Base-by-base conservation (phyloP, 2,329 filamentous ascomycete species). In the Berkeleyomyces basicola region DNA sequence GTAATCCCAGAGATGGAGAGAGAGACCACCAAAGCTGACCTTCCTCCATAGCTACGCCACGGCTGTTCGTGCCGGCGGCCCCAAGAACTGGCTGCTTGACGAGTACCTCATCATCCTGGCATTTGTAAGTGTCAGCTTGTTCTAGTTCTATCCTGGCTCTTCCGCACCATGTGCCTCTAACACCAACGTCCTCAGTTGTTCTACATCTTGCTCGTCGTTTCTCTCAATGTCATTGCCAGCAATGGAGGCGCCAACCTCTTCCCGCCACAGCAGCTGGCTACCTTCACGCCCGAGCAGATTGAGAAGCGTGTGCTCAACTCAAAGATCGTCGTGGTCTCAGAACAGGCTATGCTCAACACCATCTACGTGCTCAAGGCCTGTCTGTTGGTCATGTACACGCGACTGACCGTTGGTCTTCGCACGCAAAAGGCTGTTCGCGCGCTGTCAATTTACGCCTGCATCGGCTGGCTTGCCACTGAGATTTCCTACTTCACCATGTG, bases 291-390 rank as follows among this genome's bases (percentile, higher is more conserved):
- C 10, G 57, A 59, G 42, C 61, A 65, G n/a, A 74, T 77, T 57
- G 67, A 66, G 3, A 71, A 74, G 40, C 73, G 80, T 58, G 69
- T 73, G 0, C 72, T 70, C 44, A 83, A 82, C 9, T 83, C 80
- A 55, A 85, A 85, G 74, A 78, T 82, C 73, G 82, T 84, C 0
- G 74, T 84, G 44, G 77, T 83, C 7, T 79, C 81, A 2, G 82
- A 86, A 66, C 76, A 84, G 70, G 77, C 79, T 67, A 85, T 87
- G 73, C 73, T 84, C 16, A 73, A 82, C 61, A 77, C 79, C 7
- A 79, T 80, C 39, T 84, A 79, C 77, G 70, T 74, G 0, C 74
- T 82, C 66, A 84, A 84, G 69, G 70, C 73, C 7, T 83, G 81
- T 67, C 72, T 84, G 66, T 68, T 84, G 42, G 71, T 82, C 65